Conservation (phyloP, 116 monocot genomes). For the Dioscorea cayenensis region DNA sequence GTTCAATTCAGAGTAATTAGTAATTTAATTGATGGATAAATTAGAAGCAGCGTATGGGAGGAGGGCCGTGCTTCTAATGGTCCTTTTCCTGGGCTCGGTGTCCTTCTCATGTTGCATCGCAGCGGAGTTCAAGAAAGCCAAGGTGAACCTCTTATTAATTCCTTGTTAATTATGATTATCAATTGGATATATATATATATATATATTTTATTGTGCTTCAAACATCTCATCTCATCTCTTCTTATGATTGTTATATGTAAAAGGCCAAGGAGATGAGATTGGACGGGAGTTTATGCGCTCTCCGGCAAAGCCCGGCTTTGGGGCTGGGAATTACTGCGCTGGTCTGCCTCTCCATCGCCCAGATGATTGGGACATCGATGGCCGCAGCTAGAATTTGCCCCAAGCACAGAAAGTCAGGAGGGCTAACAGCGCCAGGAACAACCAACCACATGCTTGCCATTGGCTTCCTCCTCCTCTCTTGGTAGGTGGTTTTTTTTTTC, state of each 20-base stretch:
- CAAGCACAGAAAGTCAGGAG: background rate
- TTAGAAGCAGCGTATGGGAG: background rate
- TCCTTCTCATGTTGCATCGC: conserved; percentile 70
- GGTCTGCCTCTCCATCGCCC: conserved; percentile 52
- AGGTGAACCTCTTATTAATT: conserved; percentile 21
- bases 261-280: conserved; percentile 52
- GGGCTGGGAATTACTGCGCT: conserved; percentile 54
- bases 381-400: conserved; percentile 17
- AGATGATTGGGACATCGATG: conserved; percentile 40
- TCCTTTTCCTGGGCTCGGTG: conserved; percentile 29
- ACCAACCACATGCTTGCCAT: conserved; percentile 9
- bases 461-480: conserved; percentile 31
- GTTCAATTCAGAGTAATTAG: background rate
- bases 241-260: background rate
- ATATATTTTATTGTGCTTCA: too few species aligned
- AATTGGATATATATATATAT: too few species aligned
- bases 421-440: background rate
- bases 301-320: conserved; percentile 56
- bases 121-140: conserved; percentile 62
- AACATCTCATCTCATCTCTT: background rate
- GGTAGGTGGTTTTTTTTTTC: conserved; percentile 16
- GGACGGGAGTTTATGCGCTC: conserved; percentile 67
- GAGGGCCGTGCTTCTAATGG: conserved; percentile 6
- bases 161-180: background rate
- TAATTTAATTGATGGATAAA: conserved; percentile 16